These are phyloP conservation scores for Parafenestella ontariensis DNA, from an alignment of 2,329 filamentous ascomycete species.

Conservation along the genomic window DNA sequence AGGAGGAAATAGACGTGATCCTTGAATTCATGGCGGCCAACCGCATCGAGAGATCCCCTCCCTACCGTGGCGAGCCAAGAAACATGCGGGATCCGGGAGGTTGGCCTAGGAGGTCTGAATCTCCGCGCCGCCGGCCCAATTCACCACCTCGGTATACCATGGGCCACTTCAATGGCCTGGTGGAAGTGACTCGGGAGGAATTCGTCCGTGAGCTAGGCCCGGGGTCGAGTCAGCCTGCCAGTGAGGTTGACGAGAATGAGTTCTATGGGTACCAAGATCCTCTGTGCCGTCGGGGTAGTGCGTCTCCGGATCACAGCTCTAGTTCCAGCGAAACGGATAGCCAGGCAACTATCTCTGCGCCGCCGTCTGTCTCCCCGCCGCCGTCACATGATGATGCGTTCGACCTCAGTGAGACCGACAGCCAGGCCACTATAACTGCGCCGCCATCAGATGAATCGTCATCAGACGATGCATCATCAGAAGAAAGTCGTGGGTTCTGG, in stretches of 20 bases:
- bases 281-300: neutral
- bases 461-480: too few relatives aligned
- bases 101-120: neutral
- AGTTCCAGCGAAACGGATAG: neutral
- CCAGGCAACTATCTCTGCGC: neutral
- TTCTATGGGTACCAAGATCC: neutral
- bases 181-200: neutral
- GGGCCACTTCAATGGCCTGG: neutral
- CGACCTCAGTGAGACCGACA: neutral
- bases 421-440: neutral
- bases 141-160: too few relatives aligned
- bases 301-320: too few relatives aligned
- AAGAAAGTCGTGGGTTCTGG: too few relatives aligned
- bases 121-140: neutral
- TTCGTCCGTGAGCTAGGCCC: neutral
- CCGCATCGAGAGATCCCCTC: too few relatives aligned
- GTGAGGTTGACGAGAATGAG: neutral
- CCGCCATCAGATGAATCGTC: neutral
- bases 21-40: too few relatives aligned
- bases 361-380: too few relatives aligned
- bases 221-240: neutral
- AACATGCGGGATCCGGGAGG: too few relatives aligned
- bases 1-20: too few relatives aligned
- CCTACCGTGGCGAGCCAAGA: too few relatives aligned
- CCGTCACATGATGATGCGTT: too few relatives aligned